Conservation (phyloP, 192 early-diverging fungal species). For the Backusella morwellensis region DNA sequence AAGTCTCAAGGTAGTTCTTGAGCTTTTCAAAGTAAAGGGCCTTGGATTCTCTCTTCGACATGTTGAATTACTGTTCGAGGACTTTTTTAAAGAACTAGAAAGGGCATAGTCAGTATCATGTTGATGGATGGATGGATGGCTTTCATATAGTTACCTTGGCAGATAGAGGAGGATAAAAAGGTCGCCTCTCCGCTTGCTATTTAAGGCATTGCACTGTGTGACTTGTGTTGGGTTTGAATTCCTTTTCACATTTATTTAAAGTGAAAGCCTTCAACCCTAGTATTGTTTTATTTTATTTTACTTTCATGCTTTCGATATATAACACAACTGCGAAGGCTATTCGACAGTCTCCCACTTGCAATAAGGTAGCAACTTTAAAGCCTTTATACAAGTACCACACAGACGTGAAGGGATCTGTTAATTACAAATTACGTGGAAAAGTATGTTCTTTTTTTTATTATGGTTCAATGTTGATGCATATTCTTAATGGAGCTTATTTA, state of each 20-base stretch:
- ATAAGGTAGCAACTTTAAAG: neutral
- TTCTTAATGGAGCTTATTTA: conserved; percentile 15
- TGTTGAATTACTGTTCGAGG: conserved; percentile 73
- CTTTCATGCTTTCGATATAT: neutral
- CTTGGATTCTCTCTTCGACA: conserved; percentile 99
- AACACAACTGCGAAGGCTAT: neutral
- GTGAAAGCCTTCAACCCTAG: neutral
- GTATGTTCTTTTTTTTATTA: conserved; percentile 3
- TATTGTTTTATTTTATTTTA: neutral
- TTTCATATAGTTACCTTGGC: conserved; percentile 1
- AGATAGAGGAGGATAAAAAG: conserved; percentile 5
- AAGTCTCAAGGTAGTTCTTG: conserved; percentile 81
- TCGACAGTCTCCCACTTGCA: neutral
- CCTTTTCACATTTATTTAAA: neutral
- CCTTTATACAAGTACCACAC: neutral
- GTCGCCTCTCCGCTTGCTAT: neutral
- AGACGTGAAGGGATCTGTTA: conserved; percentile 10
- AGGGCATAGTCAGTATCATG: neutral
- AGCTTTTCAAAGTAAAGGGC: conserved; percentile 96
- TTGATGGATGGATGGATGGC: conserved; percentile 22
- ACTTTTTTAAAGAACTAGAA: conserved; percentile 38
- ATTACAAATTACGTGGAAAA: conserved; percentile 35
- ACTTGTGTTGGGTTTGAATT: neutral
- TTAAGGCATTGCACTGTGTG: neutral
- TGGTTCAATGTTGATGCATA: neutral